A percentile compares a stretch with the other conserved stretches of the same genome.
Evolutionary conservation across 2,329 filamentous ascomycete genomes (phyloP).

Genomic region (Hymenoscyphus infarciens): DNA sequence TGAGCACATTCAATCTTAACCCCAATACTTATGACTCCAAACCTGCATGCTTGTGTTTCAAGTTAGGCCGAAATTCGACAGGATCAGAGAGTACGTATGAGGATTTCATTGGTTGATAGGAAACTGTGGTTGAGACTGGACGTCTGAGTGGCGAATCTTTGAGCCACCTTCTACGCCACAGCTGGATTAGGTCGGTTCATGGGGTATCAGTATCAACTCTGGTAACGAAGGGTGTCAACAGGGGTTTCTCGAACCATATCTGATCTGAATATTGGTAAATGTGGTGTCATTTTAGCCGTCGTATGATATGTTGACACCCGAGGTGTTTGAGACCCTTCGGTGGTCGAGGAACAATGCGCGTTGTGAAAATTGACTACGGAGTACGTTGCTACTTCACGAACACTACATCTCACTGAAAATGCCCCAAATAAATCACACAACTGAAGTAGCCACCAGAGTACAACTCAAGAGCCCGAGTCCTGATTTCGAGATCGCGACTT

Average conservation of each 20-base stretch:
- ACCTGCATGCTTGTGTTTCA: neutral
- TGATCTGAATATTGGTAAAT: neutral
- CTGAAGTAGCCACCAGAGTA: constrained; percentile 2
- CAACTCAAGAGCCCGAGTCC: neutral
- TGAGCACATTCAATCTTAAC: neutral
- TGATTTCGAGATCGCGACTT: constrained; percentile 8
- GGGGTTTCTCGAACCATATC: neutral
- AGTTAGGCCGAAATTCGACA: neutral
- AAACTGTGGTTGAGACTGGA: neutral
- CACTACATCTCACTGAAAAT: neutral
- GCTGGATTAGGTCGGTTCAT: neutral
- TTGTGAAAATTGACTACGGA: neutral
- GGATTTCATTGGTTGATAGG: neutral
- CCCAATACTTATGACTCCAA: neutral
- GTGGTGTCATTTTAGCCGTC: neutral
- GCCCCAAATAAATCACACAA: neutral
- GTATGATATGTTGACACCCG: constrained; percentile 3
- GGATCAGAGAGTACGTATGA: too few species aligned
- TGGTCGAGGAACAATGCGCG: neutral
- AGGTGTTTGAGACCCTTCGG: neutral
- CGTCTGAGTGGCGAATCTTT: neutral
- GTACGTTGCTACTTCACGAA: neutral
- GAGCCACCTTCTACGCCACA: neutral
- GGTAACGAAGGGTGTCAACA: neutral
- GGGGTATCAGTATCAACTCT: neutral